Evolutionary conservation across 1,284 basidiomycete species (phyloP), one percentile per base, ranked within the genome.

Genomic region (Cryptococcus sp.): DNA sequence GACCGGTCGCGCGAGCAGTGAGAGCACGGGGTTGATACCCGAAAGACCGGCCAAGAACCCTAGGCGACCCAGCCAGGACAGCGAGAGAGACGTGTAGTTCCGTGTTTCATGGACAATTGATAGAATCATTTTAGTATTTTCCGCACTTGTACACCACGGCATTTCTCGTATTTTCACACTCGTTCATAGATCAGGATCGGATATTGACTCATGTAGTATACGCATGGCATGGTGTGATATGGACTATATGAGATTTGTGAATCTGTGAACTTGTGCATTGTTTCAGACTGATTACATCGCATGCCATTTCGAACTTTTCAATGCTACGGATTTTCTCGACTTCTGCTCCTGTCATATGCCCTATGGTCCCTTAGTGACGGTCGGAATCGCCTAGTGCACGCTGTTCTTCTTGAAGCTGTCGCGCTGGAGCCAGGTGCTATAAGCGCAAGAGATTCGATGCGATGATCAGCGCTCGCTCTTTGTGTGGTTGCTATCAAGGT

Each of bases 391-490:
- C 50, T 67, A 74, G 55, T 72, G 68, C 44, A 76, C 67, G 40
- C 62, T 65, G 55, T 68, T 68, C 20, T 66, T 60, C 60, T 67
- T 71, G 71, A 75, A 76, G 44, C 67, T 70, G 19, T 68, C 64
- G 38, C 75, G 55, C 47, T 59, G 52, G 50, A 64, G 57, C 73
- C 75, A 75, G 4, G 66, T 60, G 45, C 68, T 73, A 41, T 17
- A 45, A 44, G 20, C 20, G 27, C 22, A 19, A 11, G 6, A 40
- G 44, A 44, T 23, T 39, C 39, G 23, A 6, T 54, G 22, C 48
- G 23, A 48, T 57, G 54, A 63, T 44, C 22, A 41, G 27, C 20
- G 20, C 38, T 38, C 27, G 20, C 16, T 41, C 13, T 20, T 6
- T 38, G 15, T 17, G 22, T 40, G 2, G 20, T 23, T 27, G 25